These are phyloP conservation scores for Calophaca sinica DNA, from an alignment of 306 rosid genomes.

Conservation along the genomic window DNA sequence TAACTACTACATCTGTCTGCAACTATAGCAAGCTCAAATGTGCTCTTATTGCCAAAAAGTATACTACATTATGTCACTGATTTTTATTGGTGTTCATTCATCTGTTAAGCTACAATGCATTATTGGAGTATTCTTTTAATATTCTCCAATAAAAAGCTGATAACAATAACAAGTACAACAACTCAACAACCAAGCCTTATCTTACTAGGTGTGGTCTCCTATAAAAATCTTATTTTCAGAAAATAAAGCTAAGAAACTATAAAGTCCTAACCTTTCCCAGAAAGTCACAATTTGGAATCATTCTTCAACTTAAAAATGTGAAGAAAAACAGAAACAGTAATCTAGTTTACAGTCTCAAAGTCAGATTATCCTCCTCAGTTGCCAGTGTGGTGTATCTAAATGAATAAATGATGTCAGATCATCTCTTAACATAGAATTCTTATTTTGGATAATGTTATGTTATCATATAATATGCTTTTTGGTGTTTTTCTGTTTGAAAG, in stretches of 20 bases:
- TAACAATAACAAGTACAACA: background rate
- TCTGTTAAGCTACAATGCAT: too few relatives aligned
- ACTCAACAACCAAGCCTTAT: background rate
- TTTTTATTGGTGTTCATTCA: too few relatives aligned
- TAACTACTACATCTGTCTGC: background rate
- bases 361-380: conserved; percentile 8
- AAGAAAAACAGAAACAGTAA: background rate
- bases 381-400: background rate
- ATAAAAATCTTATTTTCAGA: background rate
- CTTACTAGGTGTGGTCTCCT: too few relatives aligned
- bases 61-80: too few relatives aligned
- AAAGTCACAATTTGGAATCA: background rate
- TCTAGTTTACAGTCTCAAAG: conserved; percentile 6
- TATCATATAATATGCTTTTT: conserved; percentile 12
- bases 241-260: conserved; percentile 8
- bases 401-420: background rate
- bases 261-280: conserved; percentile 24
- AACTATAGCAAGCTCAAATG: background rate
- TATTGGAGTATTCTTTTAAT: background rate
- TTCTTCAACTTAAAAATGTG: conserved; percentile 6
- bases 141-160: background rate
- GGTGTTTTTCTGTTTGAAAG: conserved; percentile 15
- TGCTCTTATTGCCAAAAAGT: background rate
- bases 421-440: background rate
- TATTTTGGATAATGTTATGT: background rate